Evolutionary conservation across 1,284 basidiomycete species (phyloP), one percentile per base, ranked within the genome.

Genomic region (Erythrobasidium hasegawianum): DNA sequence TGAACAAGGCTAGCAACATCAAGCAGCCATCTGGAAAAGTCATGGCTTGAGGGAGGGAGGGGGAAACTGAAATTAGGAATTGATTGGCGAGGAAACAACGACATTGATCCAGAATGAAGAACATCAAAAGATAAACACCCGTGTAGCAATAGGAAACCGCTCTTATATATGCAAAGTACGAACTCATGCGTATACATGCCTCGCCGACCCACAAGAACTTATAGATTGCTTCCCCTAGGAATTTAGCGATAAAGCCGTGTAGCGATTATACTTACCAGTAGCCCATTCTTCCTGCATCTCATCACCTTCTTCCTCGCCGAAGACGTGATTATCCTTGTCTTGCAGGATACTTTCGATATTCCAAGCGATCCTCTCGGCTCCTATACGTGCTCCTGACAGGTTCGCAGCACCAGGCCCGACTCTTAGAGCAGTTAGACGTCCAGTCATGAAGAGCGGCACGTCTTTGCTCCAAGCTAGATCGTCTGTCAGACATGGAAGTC

Each of bases 381-480:
- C 76, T 16, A 74, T 74, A 4, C 78, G 68, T 41, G 77, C 76
- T 2, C 77, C 77, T 18, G 73, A 73, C 10, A 78, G 67, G 45
- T 79, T 79, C 27, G 72, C 73, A 0, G 75, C 77, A 11, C 72
- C 77, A 0, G 78, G 77, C 7, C 78, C 78, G 53, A 78, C 73
- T 66, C 76, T 65, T 7, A 55, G 54, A 13, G 24, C 29, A 14
- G 57, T 56, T 22, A 57, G 38, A 52, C 64, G 73, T 1, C 78
- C 78, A 4, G 75, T 71, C n/a, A 75, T 65, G 47, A 77, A 79
- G 0, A 77, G 69, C 0, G 77, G 77, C 1, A 77, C 45, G 2
- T 74, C 73, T 2, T 43, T 29, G 27, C 47, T 52, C 70, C 70
- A 77, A 54, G 76, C 74, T 13, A 79, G 64, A 61, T 78, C 75